Evolutionary conservation across 805 yeast species (phyloP), one percentile per base, ranked within the genome.

Genomic region (Maudiozyma bulderi): DNA sequence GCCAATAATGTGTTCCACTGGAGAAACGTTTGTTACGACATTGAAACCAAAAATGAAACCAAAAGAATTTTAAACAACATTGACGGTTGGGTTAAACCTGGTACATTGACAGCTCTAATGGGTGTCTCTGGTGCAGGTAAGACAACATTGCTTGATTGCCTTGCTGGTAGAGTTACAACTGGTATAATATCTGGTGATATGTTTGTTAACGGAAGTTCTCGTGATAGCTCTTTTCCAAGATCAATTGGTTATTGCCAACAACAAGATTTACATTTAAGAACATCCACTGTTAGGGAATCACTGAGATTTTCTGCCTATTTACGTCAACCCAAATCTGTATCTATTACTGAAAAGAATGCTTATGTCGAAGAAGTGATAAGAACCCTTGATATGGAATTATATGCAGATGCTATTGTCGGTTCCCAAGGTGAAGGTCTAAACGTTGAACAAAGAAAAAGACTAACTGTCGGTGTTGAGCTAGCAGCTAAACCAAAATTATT

Each of bases 51-150:
- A 59, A 65, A 65, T 35, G 86, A 77, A 52, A 72, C 78, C 30
- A 73, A 88, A 59, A 73, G 81, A 51, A 76, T 84, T 52, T 67
- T 84, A 60, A 71, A 73, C 52, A 74, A 77, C 52, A 86, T 85
- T 49, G 86, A 82, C 61, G 93, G 91, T 45, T 84, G 86, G 85
- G 89, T 84, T 41, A 82, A 82, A 60, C 90, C 90, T 8, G 90
- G 90, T 54, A 83, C 88, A 44, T 69, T 85, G 60, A 85, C 91
- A 47, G 93, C 93, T 5, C 66, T 81, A 46, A 80, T 80, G 84
- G 86, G 88, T 57, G 81, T 83, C 14, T 80, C 88, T 40, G 89
- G 89, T 69, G 89, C 90, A 51, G 90, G 90, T 73, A 83, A 83
- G 61, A 84, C 90, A n/a, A 83, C 89, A 6, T 69, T 83, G 50